Evolutionary conservation across 2,329 filamentous ascomycete genomes (phyloP).

Genomic region (Sphaerostilbella broomeana): DNA sequence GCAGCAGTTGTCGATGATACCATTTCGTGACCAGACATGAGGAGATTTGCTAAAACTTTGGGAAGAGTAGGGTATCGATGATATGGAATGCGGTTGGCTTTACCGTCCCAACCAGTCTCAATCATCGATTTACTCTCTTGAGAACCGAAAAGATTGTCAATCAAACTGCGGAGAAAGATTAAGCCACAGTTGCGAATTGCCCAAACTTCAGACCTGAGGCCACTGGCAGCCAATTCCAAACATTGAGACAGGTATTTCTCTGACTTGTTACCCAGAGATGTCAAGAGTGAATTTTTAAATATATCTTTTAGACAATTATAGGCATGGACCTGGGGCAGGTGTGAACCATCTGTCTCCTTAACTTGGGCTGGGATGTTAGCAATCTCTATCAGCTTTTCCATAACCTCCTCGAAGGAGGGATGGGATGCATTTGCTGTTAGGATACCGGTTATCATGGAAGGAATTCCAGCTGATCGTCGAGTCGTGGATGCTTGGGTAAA

Average conservation of each 20-base stretch:
- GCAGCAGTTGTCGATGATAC: slow-evolving; percentile 31
- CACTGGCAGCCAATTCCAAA: slow-evolving; percentile 72
- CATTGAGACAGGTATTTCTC: slow-evolving; percentile 68
- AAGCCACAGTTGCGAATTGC: slow-evolving; percentile 90
- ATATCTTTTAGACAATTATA: slow-evolving; percentile 91
- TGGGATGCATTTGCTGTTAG: slow-evolving; percentile 56
- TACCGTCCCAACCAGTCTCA: slow-evolving; percentile 58
- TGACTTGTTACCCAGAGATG: slow-evolving; percentile 63
- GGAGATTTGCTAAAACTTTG: slow-evolving; percentile 54
- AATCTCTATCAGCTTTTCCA: slow-evolving; percentile 55
- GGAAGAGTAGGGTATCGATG: slow-evolving; percentile 62
- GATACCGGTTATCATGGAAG: slow-evolving; percentile 77
- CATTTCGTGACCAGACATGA: slow-evolving; percentile 46
- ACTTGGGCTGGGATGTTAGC: slow-evolving; percentile 47
- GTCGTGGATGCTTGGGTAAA: slow-evolving; percentile 74
- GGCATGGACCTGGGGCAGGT: slow-evolving; percentile 86
- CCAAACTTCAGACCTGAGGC: slow-evolving; percentile 79
- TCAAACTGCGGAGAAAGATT: slow-evolving; percentile 78
- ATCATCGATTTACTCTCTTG: slow-evolving; percentile 61
- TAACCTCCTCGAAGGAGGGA: slow-evolving; percentile 58
- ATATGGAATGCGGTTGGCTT: slow-evolving; percentile 60
- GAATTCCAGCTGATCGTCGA: slow-evolving; percentile 84
- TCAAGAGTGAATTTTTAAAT: slow-evolving; percentile 74
- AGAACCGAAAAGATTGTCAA: slow-evolving; percentile 71
- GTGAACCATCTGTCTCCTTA: slow-evolving; percentile 54